Conservation (phyloP, 2,329 filamentous ascomycete genomes). For the Calonectria pseudoreteaudii region DNA sequence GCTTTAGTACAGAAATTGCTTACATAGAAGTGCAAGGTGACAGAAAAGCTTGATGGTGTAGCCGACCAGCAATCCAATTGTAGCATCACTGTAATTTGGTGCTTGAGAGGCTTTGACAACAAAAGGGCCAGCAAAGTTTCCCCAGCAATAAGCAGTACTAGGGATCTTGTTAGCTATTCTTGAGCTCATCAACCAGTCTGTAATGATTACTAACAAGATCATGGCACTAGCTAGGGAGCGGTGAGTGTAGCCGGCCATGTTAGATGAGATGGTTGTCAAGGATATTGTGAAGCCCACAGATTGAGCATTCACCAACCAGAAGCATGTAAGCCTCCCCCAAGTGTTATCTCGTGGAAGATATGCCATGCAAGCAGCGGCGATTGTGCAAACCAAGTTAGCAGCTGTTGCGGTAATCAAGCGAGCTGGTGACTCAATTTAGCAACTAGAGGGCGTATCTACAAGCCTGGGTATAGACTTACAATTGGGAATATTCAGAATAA, state of each 20-base stretch:
- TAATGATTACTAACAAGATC: slow-evolving; percentile 2
- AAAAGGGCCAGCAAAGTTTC: slow-evolving; percentile 11
- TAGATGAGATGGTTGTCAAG: neutral
- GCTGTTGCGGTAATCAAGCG: slow-evolving; percentile 21
- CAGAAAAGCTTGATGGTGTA: slow-evolving; percentile 1
- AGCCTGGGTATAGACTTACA: neutral
- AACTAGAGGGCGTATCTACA: too few relatives aligned
- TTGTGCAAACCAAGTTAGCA: slow-evolving; percentile 24
- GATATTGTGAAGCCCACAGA: slow-evolving; percentile 1
- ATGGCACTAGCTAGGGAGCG: neutral
- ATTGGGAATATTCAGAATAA: slow-evolving; percentile 22
- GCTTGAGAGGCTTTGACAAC: slow-evolving; percentile 1
- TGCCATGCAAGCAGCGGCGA: slow-evolving; percentile 18
- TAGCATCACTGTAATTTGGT: neutral
- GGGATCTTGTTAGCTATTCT: neutral
- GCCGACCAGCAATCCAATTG: neutral
- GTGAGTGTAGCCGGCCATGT: slow-evolving; percentile 11
- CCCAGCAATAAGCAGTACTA: slow-evolving; percentile 15
- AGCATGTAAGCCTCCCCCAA: slow-evolving; percentile 20
- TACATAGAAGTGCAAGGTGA: slow-evolving; percentile 3
- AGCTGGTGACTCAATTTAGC: too few relatives aligned
- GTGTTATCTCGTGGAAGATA: slow-evolving; percentile 18
- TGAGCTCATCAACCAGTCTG: too few relatives aligned
- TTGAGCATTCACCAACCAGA: slow-evolving; percentile 26
- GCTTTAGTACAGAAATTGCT: too few relatives aligned